Conservation (phyloP, 768 basidiomycete species). For the Russula virescens region DNA sequence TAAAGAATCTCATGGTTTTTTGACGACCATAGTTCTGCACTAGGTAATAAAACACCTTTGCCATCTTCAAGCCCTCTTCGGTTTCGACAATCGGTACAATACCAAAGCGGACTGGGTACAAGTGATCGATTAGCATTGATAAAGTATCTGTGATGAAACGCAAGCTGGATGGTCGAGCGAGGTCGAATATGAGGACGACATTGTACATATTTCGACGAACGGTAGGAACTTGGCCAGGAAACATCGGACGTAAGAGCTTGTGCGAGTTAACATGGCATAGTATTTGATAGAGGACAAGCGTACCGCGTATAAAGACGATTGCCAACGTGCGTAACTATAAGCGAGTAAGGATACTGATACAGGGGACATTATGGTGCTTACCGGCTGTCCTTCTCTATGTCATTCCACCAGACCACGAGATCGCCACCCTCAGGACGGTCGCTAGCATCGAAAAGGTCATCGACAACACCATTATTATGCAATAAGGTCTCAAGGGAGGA, state of each 20-base stretch:
- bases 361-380: conserved; percentile 32
- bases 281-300: neutral
- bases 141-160: conserved; percentile 61
- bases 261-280: conserved; percentile 19
- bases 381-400: conserved; percentile 77
- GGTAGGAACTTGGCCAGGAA: conserved; percentile 73
- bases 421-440: conserved; percentile 75
- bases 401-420: conserved; percentile 83
- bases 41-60: conserved; percentile 35
- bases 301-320: conserved; percentile 46
- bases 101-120: conserved; percentile 78
- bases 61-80: conserved; percentile 35
- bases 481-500: conserved; percentile 48
- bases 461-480: conserved; percentile 44
- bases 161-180: conserved; percentile 56
- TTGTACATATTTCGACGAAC: conserved; percentile 80
- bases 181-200: conserved; percentile 72
- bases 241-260: conserved; percentile 71
- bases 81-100: conserved; percentile 67
- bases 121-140: conserved; percentile 62
- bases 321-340: conserved; percentile 48
- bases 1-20: conserved; percentile 5
- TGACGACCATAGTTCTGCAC: conserved; percentile 7
- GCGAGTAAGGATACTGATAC: neutral
- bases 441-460: conserved; percentile 86